These are phyloP conservation scores for Claviceps pazoutovae DNA, from an alignment of 2,329 filamentous ascomycete genomes.

Conservation along the genomic window DNA sequence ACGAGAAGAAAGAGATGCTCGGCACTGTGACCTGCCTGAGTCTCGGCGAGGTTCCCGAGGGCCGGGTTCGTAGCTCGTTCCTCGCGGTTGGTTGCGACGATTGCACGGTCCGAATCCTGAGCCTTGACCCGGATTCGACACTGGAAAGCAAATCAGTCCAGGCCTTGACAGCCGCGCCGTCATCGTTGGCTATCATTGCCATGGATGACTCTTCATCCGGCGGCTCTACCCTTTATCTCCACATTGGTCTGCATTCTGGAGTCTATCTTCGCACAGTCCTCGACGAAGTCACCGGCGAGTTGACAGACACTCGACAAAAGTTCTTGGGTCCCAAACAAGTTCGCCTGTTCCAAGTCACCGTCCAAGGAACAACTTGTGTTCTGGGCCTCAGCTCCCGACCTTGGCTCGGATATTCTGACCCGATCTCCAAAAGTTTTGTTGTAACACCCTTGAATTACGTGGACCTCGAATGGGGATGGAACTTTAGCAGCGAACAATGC, in stretches of 20 bases:
- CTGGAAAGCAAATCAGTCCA: slow-evolving; percentile 91
- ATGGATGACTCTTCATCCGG: slow-evolving; percentile 92
- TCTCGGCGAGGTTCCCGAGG: slow-evolving; percentile 82
- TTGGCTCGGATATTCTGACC: slow-evolving; percentile 92
- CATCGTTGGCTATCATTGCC: slow-evolving; percentile 76
- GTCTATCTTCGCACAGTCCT: slow-evolving; percentile 91
- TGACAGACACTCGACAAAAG: slow-evolving; percentile 86
- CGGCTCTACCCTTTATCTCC: slow-evolving; percentile 78
- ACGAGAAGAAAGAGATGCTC: slow-evolving; percentile 89
- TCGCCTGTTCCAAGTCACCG: slow-evolving; percentile 79
- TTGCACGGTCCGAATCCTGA: slow-evolving; percentile 84
- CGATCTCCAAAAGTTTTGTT: slow-evolving; percentile 75
- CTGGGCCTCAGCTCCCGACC: slow-evolving; percentile 82
- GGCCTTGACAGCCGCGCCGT: slow-evolving; percentile 79
- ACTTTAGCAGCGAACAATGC: slow-evolving; percentile 90
- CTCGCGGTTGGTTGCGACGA: slow-evolving; percentile 95
- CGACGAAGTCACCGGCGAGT: slow-evolving; percentile 87
- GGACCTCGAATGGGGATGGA: slow-evolving; percentile 85
- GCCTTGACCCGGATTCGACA: slow-evolving; percentile 77
- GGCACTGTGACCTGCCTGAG: slow-evolving; percentile 93
- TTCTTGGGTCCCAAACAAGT: slow-evolving; percentile 88
- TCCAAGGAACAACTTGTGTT: slow-evolving; percentile 72
- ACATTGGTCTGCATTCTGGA: slow-evolving; percentile 90
- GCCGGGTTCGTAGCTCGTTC: slow-evolving; percentile 77
- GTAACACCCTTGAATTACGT: slow-evolving; percentile 84